These are phyloP conservation scores for Globisporangium nodosum DNA, from an alignment of 352 stramenopile genomes.

Conservation along the genomic window DNA sequence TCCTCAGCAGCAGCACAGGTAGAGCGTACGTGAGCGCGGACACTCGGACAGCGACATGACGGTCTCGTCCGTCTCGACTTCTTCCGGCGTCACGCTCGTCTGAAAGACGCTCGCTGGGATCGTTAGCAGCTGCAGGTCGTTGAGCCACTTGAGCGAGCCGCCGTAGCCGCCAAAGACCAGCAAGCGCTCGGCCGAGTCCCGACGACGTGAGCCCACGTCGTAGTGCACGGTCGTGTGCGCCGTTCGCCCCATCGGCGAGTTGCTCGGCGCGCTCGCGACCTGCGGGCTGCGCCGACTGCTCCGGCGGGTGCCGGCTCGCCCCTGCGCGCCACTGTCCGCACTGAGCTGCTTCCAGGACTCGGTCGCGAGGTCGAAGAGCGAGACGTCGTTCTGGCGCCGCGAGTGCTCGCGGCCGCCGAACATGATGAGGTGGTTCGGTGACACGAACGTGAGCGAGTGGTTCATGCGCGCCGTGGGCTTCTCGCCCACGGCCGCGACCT, in stretches of 20 bases:
- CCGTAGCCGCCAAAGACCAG: constrained; percentile 69
- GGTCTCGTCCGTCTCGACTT: neutral
- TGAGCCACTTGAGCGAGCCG: constrained; percentile 49
- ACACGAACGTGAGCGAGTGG: constrained; percentile 50
- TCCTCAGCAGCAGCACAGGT: neutral
- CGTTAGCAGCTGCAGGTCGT: constrained; percentile 53
- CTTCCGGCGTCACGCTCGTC: neutral
- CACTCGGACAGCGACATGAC: neutral
- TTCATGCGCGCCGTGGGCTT: constrained; percentile 49
- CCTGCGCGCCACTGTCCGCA: neutral
- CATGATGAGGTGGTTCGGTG: constrained; percentile 42
- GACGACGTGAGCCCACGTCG: neutral
- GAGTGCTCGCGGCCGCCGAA: constrained; percentile 49
- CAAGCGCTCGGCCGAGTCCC: constrained; percentile 21
- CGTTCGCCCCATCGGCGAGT: constrained; percentile 23
- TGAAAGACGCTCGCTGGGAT: constrained; percentile 7
- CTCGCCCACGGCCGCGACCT: constrained; percentile 25
- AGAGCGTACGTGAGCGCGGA: neutral
- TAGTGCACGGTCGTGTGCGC: constrained; percentile 45
- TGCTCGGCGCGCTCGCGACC: constrained; percentile 2
- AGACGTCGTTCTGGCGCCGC: constrained; percentile 49
- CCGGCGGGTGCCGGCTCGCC: neutral
- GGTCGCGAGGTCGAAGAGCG: constrained; percentile 35
- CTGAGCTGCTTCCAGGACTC: constrained; percentile 26
- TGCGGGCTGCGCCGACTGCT: neutral